Evolutionary conservation across 768 basidiomycete genomes (phyloP).

Genomic region (Amanita jacksonii): DNA sequence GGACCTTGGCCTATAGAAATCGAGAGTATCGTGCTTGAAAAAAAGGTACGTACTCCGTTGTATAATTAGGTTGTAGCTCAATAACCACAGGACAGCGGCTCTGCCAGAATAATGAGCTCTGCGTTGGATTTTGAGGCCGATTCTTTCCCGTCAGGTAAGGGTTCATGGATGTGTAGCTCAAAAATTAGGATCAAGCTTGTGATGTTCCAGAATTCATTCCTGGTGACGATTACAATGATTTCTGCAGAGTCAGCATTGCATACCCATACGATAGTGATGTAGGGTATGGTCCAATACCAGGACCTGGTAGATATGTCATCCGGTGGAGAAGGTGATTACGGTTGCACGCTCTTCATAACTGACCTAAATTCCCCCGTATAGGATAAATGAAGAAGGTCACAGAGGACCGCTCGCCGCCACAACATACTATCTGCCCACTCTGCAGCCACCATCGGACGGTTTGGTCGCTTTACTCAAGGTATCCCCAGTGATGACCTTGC

Average conservation of each 20-base stretch:
- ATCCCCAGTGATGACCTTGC: conserved; percentile 55
- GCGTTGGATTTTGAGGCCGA: conserved; percentile 37
- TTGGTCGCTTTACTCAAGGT: conserved; percentile 58
- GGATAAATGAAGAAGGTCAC: conserved; percentile 36
- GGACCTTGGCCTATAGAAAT: conserved; percentile 52
- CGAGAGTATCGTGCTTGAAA: conserved; percentile 35
- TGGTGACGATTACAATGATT: conserved; percentile 55
- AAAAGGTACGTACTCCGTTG: conserved; percentile 30
- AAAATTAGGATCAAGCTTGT: neutral
- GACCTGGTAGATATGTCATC: conserved; percentile 52
- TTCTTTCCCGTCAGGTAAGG: conserved; percentile 38
- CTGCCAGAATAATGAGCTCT: conserved; percentile 41
- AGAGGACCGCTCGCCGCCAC: conserved; percentile 39
- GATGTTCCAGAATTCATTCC: conserved; percentile 42
- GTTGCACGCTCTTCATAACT: conserved; percentile 3
- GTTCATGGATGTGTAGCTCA: neutral
- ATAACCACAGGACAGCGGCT: conserved; percentile 29
- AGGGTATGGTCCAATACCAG: conserved; percentile 25
- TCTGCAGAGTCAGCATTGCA: conserved; percentile 42
- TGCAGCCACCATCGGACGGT: conserved; percentile 50
- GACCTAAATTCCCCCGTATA: conserved; percentile 16
- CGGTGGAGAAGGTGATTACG: conserved; percentile 52
- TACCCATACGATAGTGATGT: conserved; percentile 25
- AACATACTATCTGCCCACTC: conserved; percentile 46
- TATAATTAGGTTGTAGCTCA: neutral